A percentile compares a stretch with the other conserved stretches of the same genome.
phyloP scores from a whole-genome alignment of 2,329 filamentous ascomycete species.

The Colletotrichum siamense region DNA sequence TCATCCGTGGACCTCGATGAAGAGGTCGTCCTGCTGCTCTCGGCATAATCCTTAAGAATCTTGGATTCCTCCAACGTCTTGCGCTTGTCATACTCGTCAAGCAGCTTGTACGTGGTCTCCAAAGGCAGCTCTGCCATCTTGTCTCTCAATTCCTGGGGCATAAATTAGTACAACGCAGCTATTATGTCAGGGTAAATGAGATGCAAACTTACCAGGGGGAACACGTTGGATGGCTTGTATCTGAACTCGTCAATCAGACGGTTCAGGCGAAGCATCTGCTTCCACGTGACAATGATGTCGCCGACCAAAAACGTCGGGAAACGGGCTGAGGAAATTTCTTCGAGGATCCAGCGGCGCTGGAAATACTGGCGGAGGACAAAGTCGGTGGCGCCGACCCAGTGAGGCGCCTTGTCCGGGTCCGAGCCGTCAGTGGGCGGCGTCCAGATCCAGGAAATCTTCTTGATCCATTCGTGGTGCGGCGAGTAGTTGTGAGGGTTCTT shows the following conservation, averaged over 20 bases:
- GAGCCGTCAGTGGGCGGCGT: constrained; percentile 25
- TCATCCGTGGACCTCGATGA: constrained; percentile 18
- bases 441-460: constrained; percentile 30
- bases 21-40: constrained; percentile 18
- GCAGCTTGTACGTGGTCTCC: constrained; percentile 25
- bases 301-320: constrained; percentile 34
- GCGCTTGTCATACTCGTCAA: constrained; percentile 24
- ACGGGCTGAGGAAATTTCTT: constrained; percentile 37
- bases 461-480: constrained; percentile 34
- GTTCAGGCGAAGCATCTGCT: constrained; percentile 38
- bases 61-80: constrained; percentile 23
- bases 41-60: constrained; percentile 18
- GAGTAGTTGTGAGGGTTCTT: constrained; percentile 38
- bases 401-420: constrained; percentile 24
- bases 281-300: constrained; percentile 40
- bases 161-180: neutral
- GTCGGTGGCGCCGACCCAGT: constrained; percentile 28
- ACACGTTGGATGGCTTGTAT: constrained; percentile 35
- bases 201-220: constrained; percentile 25
- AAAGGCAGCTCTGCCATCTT: constrained; percentile 27
- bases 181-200: neutral
- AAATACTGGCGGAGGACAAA: constrained; percentile 38
- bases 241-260: constrained; percentile 40
- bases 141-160: constrained; percentile 17
- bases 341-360: constrained; percentile 40